These are phyloP conservation scores for Fusarium solani-melongenae DNA, from an alignment of 2,329 filamentous ascomycete genomes.

Conservation along the genomic window DNA sequence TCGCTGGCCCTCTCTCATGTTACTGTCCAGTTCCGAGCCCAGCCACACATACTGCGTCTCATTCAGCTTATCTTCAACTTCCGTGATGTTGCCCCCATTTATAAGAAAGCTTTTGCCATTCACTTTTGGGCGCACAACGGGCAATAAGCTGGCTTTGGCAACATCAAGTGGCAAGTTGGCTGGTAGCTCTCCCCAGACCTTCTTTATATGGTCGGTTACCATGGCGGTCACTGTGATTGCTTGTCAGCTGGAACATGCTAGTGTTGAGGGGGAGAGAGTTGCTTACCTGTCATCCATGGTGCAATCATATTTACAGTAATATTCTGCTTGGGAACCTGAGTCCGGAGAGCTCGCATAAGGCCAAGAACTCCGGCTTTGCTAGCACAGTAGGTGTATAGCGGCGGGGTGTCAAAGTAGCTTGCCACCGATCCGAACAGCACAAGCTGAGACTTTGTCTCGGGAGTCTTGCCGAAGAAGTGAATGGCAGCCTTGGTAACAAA, in stretches of 20 bases:
- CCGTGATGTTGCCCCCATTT: too few species aligned
- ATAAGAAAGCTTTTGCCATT: too few species aligned
- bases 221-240: too few species aligned
- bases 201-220: too few species aligned
- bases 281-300: constrained; percentile 19
- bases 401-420: constrained; percentile 7
- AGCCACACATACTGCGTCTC: too few species aligned
- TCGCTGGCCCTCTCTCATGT: too few species aligned
- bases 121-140: too few species aligned
- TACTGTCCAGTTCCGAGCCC: too few species aligned
- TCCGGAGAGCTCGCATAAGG: constrained; percentile 6
- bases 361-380: constrained; percentile 15
- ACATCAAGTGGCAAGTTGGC: too few species aligned
- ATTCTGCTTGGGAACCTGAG: constrained; percentile 2
- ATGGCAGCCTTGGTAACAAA: constrained; percentile 9
- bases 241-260: not conserved
- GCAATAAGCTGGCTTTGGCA: too few species aligned
- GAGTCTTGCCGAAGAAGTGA: constrained; percentile 16
- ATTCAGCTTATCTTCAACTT: too few species aligned
- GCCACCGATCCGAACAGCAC: constrained; percentile 7
- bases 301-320: constrained; percentile 14
- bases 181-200: too few species aligned
- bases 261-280: not conserved
- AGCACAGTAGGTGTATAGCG: constrained; percentile 2
- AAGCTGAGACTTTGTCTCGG: constrained; percentile 12